These are phyloP conservation scores for Pseudocercospora macadamiae DNA, from an alignment of 2,329 filamentous ascomycete species.

Conservation along the genomic window DNA sequence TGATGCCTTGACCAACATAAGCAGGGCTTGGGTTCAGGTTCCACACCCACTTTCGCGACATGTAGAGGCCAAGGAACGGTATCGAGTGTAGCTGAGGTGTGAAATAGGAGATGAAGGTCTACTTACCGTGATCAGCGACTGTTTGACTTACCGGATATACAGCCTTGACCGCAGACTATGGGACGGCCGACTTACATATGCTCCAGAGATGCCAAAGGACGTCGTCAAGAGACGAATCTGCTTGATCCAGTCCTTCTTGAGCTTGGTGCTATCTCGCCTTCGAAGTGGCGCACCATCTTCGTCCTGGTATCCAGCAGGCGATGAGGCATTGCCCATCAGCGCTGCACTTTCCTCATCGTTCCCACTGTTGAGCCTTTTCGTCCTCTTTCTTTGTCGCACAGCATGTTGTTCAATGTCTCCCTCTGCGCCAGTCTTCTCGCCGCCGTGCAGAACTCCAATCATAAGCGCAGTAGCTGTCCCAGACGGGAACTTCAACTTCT, in stretches of 20 bases:
- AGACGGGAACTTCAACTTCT: conserved; percentile 91
- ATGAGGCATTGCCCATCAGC: conserved; percentile 34
- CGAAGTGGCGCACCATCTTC: conserved; percentile 28
- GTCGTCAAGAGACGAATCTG: conserved; percentile 63
- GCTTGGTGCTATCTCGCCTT: conserved; percentile 19
- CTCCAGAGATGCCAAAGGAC: conserved; percentile 63
- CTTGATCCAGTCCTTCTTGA: conserved; percentile 59
- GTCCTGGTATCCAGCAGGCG: conserved; percentile 20
- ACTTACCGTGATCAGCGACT: conserved; percentile 33
- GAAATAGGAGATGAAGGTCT: conserved; percentile 88
- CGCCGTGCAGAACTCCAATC: conserved; percentile 85
- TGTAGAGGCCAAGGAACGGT: conserved; percentile 77
- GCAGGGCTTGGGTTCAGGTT: conserved; percentile 95
- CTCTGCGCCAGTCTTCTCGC: conserved; percentile 40
- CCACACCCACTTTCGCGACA: conserved; percentile 88
- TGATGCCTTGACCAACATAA: conserved; percentile 95
- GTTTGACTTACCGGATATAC: conserved; percentile 5
- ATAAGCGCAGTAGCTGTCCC: conserved; percentile 94
- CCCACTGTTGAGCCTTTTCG: conserved; percentile 15
- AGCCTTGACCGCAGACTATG: not conserved
- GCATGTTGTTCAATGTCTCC: conserved; percentile 43
- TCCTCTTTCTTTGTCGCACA: conserved; percentile 14
- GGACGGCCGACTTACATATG: conserved; percentile 44
- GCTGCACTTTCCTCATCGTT: conserved; percentile 41
- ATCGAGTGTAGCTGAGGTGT: conserved; percentile 80